A percentile compares a stretch with the other conserved stretches of the same genome.
phyloP scores from a whole-genome alignment of 768 basidiomycete genomes.

The Mycena alexandri region DNA sequence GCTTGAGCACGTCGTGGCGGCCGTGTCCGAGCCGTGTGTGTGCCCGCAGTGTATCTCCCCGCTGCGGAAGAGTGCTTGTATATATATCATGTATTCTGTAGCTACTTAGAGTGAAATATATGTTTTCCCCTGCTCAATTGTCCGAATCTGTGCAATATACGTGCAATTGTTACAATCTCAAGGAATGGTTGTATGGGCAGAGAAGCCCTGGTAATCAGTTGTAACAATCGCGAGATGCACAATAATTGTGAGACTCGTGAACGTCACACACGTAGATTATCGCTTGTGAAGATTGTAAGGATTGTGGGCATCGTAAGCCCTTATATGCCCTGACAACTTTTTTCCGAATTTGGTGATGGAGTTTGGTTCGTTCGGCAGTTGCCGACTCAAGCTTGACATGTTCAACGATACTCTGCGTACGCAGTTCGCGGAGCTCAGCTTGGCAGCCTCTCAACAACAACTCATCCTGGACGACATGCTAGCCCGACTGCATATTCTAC shows the following conservation, averaged over 20 bases:
- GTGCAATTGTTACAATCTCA: too few species aligned
- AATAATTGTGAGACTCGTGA: constrained; percentile 10
- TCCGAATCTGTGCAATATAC: too few species aligned
- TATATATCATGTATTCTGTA: too few species aligned
- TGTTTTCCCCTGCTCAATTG: too few species aligned
- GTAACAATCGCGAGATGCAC: not conserved
- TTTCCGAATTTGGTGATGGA: constrained; percentile 4
- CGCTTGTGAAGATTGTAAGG: constrained; percentile 1
- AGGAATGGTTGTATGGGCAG: not conserved
- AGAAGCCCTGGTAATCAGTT: not conserved
- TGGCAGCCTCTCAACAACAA: constrained; percentile 1
- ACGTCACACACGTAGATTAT: not conserved
- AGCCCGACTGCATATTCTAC: not conserved
- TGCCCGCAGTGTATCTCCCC: too few species aligned
- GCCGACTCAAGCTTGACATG: not conserved
- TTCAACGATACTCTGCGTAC: constrained; percentile 7
- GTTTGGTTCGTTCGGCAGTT: too few species aligned
- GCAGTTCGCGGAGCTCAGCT: constrained; percentile 3
- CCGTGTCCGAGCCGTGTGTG: too few species aligned
- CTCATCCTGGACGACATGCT: not conserved
- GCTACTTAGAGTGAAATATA: too few species aligned
- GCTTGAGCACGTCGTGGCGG: too few species aligned
- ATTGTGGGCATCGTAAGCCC: not conserved
- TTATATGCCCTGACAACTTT: not conserved
- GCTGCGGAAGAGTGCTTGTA: too few species aligned